phyloP scores from a whole-genome alignment of 2,329 filamentous ascomycete genomes.

The Penicillium sp. region DNA sequence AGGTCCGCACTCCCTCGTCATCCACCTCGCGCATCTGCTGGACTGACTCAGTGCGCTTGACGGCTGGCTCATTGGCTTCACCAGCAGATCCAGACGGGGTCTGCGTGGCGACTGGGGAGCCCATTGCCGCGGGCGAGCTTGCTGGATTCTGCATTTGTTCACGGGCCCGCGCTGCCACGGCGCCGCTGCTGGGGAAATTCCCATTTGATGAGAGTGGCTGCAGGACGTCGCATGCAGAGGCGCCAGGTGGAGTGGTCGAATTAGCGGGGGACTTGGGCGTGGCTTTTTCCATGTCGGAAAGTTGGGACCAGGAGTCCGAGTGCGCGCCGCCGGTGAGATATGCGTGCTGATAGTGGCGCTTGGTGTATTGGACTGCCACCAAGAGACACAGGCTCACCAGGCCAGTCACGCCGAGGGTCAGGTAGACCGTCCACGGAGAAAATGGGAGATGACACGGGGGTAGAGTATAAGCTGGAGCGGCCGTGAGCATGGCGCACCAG shows the following conservation, averaged over 20 bases:
- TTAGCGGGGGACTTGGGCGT: constrained; percentile 1
- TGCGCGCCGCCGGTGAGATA: not conserved
- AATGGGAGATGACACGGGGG: no score
- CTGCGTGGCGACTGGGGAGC: constrained; percentile 2
- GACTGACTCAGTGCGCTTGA: constrained; percentile 31
- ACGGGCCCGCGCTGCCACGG: constrained; percentile 18
- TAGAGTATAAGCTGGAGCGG: no score
- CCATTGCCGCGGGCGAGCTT: not conserved
- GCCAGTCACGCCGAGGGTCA: no score
- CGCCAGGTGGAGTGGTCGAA: constrained; percentile 1
- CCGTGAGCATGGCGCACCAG: no score
- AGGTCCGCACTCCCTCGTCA: constrained; percentile 31
- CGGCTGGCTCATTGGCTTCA: not conserved
- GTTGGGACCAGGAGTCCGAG: constrained; percentile 2
- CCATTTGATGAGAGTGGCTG: constrained; percentile 18
- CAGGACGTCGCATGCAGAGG: constrained; percentile 21
- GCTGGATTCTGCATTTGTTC: constrained; percentile 12
- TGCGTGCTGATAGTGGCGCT: not conserved
- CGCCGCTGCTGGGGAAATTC: constrained; percentile 20
- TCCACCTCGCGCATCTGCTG: constrained; percentile 33
- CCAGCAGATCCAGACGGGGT: constrained; percentile 5
- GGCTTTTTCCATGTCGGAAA: constrained; percentile 16
- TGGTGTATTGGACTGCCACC: constrained; percentile 2
- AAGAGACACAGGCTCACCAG: no score
- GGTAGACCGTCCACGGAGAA: no score